A percentile compares a stretch with the other conserved stretches of the same genome.
Evolutionary conservation across 208 protist genomes (phyloP).

Genomic region (Acanthamoeba healyi): DNA sequence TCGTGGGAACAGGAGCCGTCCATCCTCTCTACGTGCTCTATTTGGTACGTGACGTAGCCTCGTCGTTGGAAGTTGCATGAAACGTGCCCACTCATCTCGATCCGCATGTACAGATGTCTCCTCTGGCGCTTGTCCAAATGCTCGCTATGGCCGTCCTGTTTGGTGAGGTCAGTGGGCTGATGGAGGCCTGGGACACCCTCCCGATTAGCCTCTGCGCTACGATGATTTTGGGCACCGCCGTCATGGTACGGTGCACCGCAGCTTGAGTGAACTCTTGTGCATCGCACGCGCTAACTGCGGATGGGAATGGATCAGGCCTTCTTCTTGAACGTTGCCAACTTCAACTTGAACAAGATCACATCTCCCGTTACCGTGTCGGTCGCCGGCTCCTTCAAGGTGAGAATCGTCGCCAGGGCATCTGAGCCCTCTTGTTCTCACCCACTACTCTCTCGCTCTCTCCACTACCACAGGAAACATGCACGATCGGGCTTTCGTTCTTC

Average conservation of each 20-base stretch:
- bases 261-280: too few species aligned
- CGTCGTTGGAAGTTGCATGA: too few species aligned
- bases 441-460: neutral
- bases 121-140: slow-evolving; percentile 26
- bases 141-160: neutral
- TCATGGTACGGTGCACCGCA: neutral
- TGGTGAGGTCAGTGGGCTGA: neutral
- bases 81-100: neutral
- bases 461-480: slow-evolving; percentile 11
- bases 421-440: neutral
- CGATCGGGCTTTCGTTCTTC: slow-evolving; percentile 8
- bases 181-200: neutral
- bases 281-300: too few species aligned
- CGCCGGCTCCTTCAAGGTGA: slow-evolving; percentile 76
- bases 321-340: slow-evolving; percentile 79
- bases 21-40: slow-evolving; percentile 74
- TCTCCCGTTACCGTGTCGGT: slow-evolving; percentile 79
- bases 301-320: too few species aligned
- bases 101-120: slow-evolving; percentile 34
- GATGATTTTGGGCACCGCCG: neutral
- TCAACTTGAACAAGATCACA: slow-evolving; percentile 78
- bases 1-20: slow-evolving; percentile 58
- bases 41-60: neutral
- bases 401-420: too few species aligned
- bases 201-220: neutral